Percentiles rank a stretch among this genome's conserved stretches.
phyloP scores from a whole-genome alignment of 2,329 filamentous ascomycete genomes.

The Alternaria angustiovoidea region DNA sequence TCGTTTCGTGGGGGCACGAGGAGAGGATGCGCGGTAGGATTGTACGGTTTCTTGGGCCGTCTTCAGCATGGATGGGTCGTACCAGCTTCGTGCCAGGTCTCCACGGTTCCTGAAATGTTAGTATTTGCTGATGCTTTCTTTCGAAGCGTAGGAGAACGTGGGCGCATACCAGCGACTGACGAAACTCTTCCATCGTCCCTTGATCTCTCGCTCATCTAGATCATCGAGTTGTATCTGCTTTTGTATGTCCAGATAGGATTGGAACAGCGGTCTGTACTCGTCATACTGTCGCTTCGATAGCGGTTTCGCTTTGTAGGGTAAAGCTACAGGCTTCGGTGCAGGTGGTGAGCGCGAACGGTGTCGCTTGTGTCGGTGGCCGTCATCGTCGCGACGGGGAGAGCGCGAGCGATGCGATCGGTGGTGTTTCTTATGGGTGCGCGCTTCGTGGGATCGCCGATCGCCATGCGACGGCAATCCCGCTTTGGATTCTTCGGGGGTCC shows the following conservation, averaged over 20 bases:
- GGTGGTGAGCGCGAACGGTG: slow-evolving; percentile 46
- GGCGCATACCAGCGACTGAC: slow-evolving; percentile 77
- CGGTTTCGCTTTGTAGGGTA: slow-evolving; percentile 72
- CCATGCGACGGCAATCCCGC: slow-evolving; percentile 1
- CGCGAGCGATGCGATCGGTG: slow-evolving; percentile 49
- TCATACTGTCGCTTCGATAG: slow-evolving; percentile 75
- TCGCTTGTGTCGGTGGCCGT: slow-evolving; percentile 35
- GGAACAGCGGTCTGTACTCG: slow-evolving; percentile 75
- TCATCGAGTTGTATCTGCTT: slow-evolving; percentile 75
- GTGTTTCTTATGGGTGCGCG: slow-evolving; percentile 46
- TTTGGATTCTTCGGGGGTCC: slow-evolving; percentile 4
- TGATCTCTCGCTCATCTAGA: slow-evolving; percentile 77
- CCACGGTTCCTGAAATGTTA: slow-evolving; percentile 77
- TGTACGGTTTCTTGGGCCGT: slow-evolving; percentile 55
- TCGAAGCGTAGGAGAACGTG: not conserved
- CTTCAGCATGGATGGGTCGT: slow-evolving; percentile 77
- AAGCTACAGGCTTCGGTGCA: slow-evolving; percentile 30
- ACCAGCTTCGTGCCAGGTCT: slow-evolving; percentile 91
- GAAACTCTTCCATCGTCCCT: slow-evolving; percentile 93
- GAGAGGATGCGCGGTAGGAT: slow-evolving; percentile 26
- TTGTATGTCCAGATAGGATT: slow-evolving; percentile 86
- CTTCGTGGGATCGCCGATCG: slow-evolving; percentile 12
- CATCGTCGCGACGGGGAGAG: slow-evolving; percentile 40
- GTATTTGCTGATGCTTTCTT: slow-evolving; percentile 23
- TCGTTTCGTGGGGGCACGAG: slow-evolving; percentile 20